A percentile compares a stretch with the other conserved stretches of the same genome.
These are phyloP conservation scores for Tilletia walkeri DNA, from an alignment of 1,284 basidiomycete species.

Conservation along the genomic window DNA sequence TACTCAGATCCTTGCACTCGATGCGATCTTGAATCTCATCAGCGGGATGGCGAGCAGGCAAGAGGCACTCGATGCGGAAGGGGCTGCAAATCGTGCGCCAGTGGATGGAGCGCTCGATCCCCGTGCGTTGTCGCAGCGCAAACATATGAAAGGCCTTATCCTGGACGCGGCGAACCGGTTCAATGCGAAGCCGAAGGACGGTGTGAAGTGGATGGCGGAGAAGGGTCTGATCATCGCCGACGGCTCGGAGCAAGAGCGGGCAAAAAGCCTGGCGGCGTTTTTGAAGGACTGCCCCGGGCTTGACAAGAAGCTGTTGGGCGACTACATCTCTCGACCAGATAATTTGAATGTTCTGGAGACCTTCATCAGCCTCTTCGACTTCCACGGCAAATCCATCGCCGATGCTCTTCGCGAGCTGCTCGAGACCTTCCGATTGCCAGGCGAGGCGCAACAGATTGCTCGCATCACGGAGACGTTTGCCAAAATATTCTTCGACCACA, in stretches of 20 bases:
- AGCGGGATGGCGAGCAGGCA: constrained; percentile 81
- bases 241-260: constrained; percentile 51
- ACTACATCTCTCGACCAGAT: constrained; percentile 86
- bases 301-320: constrained; percentile 91
- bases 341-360: constrained; percentile 80
- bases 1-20: constrained; percentile 83
- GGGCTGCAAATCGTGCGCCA: background rate
- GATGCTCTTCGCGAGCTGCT: constrained; percentile 93
- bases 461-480: constrained; percentile 96
- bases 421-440: constrained; percentile 90
- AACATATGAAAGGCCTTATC: constrained; percentile 82
- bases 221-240: constrained; percentile 65
- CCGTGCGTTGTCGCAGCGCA: constrained; percentile 67
- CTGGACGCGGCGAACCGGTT: constrained; percentile 81
- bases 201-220: constrained; percentile 69
- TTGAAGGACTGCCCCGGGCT: constrained; percentile 80
- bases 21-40: constrained; percentile 81
- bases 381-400: constrained; percentile 83
- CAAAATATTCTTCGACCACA: constrained; percentile 78
- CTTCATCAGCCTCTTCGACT: constrained; percentile 87
- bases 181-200: constrained; percentile 92
- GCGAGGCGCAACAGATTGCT: constrained; percentile 89
- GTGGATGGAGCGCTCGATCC: constrained; percentile 25
- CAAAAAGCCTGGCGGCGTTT: constrained; percentile 66
- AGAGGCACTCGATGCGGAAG: constrained; percentile 61